Conservation (phyloP, 73 alveolate species). For the Paramecium sexaurelia region DNA sequence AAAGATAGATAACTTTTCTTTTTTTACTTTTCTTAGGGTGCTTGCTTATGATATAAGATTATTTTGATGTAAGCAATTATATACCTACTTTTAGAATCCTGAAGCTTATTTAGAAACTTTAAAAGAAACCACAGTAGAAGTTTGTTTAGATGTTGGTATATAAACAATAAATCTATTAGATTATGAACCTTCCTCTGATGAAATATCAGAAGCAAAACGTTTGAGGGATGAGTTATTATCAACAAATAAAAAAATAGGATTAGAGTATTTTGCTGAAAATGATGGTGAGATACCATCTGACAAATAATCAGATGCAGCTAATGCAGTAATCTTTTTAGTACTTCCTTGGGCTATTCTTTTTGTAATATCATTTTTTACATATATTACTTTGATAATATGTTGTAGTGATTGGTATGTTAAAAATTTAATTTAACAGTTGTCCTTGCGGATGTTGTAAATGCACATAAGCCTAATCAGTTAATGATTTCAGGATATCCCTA, state of each 20-base stretch:
- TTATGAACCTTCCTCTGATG: neutral
- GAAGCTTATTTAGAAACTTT: neutral
- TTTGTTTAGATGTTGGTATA: neutral
- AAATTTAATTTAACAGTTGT: neutral
- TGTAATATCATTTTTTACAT: neutral
- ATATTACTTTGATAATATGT: neutral
- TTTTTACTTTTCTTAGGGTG: neutral
- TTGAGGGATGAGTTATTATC: neutral
- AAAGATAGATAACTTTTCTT: neutral
- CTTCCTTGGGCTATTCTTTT: neutral
- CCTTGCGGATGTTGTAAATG: slow-evolving; percentile 33
- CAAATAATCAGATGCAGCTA: neutral
- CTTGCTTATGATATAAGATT: neutral
- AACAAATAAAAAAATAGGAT: neutral
- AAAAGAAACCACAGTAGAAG: neutral
- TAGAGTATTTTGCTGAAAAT: neutral
- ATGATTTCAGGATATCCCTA: neutral
- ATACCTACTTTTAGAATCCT: neutral
- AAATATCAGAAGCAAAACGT: neutral
- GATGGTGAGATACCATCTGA: neutral
- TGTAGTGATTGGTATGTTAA: neutral
- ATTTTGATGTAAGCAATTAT: neutral
- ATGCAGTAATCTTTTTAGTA: neutral
- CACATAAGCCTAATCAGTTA: neutral
- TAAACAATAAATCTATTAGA: neutral